These are phyloP conservation scores for Beauveria pseudobassiana DNA, from an alignment of 2,329 filamentous ascomycete species.

Conservation along the genomic window DNA sequence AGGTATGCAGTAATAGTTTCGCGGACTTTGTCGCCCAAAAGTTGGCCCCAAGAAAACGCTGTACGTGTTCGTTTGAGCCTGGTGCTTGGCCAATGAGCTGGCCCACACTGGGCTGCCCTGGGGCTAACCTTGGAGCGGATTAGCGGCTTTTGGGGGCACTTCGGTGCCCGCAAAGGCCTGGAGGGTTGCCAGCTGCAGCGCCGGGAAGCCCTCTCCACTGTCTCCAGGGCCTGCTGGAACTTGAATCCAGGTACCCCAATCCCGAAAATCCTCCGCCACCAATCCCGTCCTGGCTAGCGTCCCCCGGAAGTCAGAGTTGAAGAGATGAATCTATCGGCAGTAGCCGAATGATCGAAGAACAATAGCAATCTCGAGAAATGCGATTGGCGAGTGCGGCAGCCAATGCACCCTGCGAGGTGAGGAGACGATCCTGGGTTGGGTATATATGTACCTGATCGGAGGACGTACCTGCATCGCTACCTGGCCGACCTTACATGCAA, in stretches of 20 bases:
- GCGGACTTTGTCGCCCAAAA: background rate
- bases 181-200: background rate
- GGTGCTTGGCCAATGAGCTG: background rate
- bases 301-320: background rate
- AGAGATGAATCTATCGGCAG: background rate
- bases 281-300: constrained; percentile 1
- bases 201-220: background rate
- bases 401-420: background rate
- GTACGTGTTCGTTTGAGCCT: constrained; percentile 21
- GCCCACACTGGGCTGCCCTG: background rate
- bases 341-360: background rate
- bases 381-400: background rate
- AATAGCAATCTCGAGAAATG: background rate
- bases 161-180: background rate
- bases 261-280: background rate
- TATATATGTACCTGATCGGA: background rate
- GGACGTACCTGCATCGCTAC: background rate
- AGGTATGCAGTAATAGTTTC: constrained; percentile 1
- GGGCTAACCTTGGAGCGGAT: background rate
- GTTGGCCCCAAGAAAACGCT: constrained; percentile 15
- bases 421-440: background rate
- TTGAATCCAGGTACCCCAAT: background rate
- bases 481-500: background rate
- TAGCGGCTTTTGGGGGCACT: background rate
- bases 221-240: background rate